Evolutionary conservation across 305 asterid species (phyloP), one percentile per base, ranked within the genome.

Genomic region (Galium porrigens): DNA sequence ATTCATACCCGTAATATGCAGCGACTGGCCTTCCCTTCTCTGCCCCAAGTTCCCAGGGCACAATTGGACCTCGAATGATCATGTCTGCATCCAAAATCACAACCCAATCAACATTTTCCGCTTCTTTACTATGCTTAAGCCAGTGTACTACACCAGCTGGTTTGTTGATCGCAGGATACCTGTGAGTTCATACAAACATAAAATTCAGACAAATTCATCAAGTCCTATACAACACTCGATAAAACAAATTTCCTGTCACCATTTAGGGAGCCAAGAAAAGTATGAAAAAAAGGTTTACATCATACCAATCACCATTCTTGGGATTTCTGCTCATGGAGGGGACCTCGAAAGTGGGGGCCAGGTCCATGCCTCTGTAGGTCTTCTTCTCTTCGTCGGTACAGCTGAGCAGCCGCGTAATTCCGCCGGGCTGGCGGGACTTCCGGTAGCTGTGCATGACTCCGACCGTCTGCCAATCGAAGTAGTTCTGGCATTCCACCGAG

Each of bases 41-140:
- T 27, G 95, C 97, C 51, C 99, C 99, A 71, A 92, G 89, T 83
- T 92, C 96, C 99, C 97, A 92, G 6, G 99, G 99, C 41, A 92
- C 41, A 27, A 92, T 87, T 9, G 97, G 95, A 22, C 99, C 96
- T 65, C 99, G 87, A 46, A 89, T 69, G 52, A 92, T 85, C 97
- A 78, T 79, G 72, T 92, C 99, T 18, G 99, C 96, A 51, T 92
- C 99, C 59, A 91, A 81, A 71, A 91, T 85, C 46, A 91, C 88
- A 33, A 89, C 95, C 98, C 98, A 91, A 76, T 91, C 98, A 52
- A 91, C 98, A 72, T 91, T 84, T 44, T 86, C 77, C 41, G 95
- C 96, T 39, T 91, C 95, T 70, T 81, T 77, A 72, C 98, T 89
- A 73, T 89, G 76, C 72, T 83, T 72, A 70, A 91, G 94, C 99